phyloP scores from a whole-genome alignment of 371 early-diverging fungal species.

The Circinella umbellata region DNA sequence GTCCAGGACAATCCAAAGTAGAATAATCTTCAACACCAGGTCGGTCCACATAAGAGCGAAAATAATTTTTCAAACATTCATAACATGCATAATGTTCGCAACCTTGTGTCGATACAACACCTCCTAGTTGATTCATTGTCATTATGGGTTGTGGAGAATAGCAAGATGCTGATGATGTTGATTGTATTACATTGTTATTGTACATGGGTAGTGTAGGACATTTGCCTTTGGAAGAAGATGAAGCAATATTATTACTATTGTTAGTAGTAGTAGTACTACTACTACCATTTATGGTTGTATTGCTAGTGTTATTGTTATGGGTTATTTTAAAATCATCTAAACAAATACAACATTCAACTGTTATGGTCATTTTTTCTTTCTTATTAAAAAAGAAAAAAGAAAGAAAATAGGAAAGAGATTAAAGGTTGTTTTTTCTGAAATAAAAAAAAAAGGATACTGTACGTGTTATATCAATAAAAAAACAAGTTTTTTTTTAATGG shows the following conservation, averaged over 20 bases:
- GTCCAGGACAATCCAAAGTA: slow-evolving; percentile 5
- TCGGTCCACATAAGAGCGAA: background rate
- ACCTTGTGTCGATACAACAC: background rate
- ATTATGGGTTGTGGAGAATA: background rate
- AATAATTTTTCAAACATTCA: background rate
- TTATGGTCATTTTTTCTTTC: too few species aligned
- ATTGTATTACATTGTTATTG: too few species aligned
- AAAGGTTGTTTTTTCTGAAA: background rate
- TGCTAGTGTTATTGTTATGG: too few species aligned
- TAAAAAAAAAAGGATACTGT: too few species aligned
- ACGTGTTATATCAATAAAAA: too few species aligned
- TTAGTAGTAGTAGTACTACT: too few species aligned
- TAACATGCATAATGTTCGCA: slow-evolving; percentile 1
- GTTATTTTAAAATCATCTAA: background rate
- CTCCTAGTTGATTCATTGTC: background rate
- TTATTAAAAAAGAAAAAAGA: background rate
- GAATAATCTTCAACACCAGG: background rate
- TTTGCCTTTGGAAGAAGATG: background rate
- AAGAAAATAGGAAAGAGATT: too few species aligned
- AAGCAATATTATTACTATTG: background rate
- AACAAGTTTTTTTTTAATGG: too few species aligned
- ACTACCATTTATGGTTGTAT: background rate
- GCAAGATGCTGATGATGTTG: too few species aligned
- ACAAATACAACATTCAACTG: background rate
- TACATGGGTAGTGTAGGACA: background rate